phyloP scores from a whole-genome alignment of 2,329 filamentous ascomycete genomes.

The Fusarium anguioides region DNA sequence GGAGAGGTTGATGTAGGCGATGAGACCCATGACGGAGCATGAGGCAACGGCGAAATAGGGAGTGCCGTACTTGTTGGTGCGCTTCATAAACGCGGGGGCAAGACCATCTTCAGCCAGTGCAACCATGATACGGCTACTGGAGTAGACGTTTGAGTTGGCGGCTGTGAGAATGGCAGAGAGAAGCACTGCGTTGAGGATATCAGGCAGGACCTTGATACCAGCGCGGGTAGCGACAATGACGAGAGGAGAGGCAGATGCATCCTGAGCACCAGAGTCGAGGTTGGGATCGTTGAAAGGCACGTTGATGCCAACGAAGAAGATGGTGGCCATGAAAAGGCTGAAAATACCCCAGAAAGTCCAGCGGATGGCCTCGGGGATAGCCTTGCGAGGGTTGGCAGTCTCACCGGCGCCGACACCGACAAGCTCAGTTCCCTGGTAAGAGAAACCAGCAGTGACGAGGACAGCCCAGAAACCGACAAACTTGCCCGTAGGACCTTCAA shows the following conservation, averaged over 20 bases:
- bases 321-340: conserved; percentile 70
- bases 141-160: conserved; percentile 82
- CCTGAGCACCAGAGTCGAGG: conserved; percentile 62
- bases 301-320: conserved; percentile 78
- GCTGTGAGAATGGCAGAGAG: conserved; percentile 82
- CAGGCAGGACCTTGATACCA: conserved; percentile 71
- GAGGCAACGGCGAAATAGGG: conserved; percentile 70
- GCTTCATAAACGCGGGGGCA: conserved; percentile 68
- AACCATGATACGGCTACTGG: conserved; percentile 74
- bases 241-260: conserved; percentile 74
- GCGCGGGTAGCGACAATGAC: conserved; percentile 70
- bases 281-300: conserved; percentile 70
- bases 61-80: conserved; percentile 70
- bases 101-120: conserved; percentile 73
- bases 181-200: conserved; percentile 82
- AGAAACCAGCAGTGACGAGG: conserved; percentile 75
- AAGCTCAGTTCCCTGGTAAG: conserved; percentile 78
- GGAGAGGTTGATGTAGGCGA: conserved; percentile 76
- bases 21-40: conserved; percentile 66
- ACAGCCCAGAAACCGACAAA: conserved; percentile 78
- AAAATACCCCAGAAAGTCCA: conserved; percentile 82
- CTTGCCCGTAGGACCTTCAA: conserved; percentile 64
- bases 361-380: conserved; percentile 77
- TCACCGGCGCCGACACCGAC: conserved; percentile 84
- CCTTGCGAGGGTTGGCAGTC: conserved; percentile 76